Base-by-base conservation (phyloP, 2,329 filamentous ascomycete genomes). In the Fusarium fracticaudum region DNA sequence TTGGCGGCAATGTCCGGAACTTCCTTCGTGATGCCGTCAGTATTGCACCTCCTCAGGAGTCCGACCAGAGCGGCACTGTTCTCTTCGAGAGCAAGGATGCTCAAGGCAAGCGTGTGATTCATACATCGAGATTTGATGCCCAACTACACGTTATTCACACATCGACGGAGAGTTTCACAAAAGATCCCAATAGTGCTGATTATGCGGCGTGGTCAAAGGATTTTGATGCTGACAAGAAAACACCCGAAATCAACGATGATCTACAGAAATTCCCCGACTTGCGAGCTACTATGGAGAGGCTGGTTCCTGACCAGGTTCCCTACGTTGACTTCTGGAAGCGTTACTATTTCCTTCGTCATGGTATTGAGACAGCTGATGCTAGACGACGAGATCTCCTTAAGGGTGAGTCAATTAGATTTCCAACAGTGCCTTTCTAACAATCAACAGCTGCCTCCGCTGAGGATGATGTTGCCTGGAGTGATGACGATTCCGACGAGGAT, bases 61-160 rank as follows among this genome's bases (percentile, higher is more conserved):
- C 85, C 9, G 85, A 84, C 54, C 82, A 89, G 75, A 85, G 86
- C n/a, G 86, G 81, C 75, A 87, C 92, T 55, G 90, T 98, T 38
- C 87, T 98, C 9, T 99, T 98, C 78, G 96, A 98, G 85, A 97
- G 94, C 80, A 97, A 96, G 81, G 96, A 98, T 82, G 91, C 93
- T 10, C 90, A 91, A 57, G 96, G 95, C 33, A 98, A 96, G 86
- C 89, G 96, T 63, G 94, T 98, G 22, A 97, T 98, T 73, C 96
- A 99, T 81, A 94, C 94, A 3, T 98, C 95, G 59, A 90, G 96
- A 70, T 96, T 98, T 80, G 96, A 99, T 79, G 96, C 96, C 2
- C 96, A 98, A 83, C 86, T 99, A 71, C 96, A 99, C 80, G 95
- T 97, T 40, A 95, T 99, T 68, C 96, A 99, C 82, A 95, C 94